Evolutionary conservation across 192 early-diverging fungal species (phyloP).

Genomic region (Entomortierella lignicola): DNA sequence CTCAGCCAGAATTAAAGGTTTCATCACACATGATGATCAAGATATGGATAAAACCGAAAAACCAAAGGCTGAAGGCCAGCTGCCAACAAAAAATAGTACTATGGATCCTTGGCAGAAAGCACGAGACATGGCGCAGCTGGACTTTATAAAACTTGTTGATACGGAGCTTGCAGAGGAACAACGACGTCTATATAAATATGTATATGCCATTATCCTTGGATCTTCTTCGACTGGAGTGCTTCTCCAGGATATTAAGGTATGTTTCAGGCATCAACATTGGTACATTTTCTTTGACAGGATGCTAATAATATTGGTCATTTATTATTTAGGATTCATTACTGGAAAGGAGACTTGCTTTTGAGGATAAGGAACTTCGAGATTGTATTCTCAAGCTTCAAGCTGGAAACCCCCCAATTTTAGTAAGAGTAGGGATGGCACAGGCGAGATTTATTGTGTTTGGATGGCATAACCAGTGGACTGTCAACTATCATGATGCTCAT

Average conservation of each 20-base stretch:
- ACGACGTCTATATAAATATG: background rate
- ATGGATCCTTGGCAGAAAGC: conserved; percentile 15
- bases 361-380: conserved; percentile 20
- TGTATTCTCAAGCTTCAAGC: conserved; percentile 3
- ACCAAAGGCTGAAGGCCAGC: background rate
- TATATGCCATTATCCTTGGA: background rate
- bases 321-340: conserved; percentile 9
- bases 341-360: background rate
- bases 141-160: background rate
- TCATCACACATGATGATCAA: background rate
- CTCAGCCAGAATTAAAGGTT: background rate
- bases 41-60: background rate
- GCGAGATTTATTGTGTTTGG: conserved; percentile 32
- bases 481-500: conserved; percentile 15
- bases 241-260: conserved; percentile 38
- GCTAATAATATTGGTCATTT: background rate
- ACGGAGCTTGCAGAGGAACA: background rate
- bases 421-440: conserved; percentile 29
- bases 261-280: background rate
- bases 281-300: background rate
- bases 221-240: conserved; percentile 14
- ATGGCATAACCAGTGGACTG: conserved; percentile 29
- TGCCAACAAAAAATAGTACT: background rate
- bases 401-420: background rate
- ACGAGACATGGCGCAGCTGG: background rate